These are phyloP conservation scores for Lepidopterella palustris DNA, from an alignment of 495 filamentous ascomycete genomes.

Conservation along the genomic window DNA sequence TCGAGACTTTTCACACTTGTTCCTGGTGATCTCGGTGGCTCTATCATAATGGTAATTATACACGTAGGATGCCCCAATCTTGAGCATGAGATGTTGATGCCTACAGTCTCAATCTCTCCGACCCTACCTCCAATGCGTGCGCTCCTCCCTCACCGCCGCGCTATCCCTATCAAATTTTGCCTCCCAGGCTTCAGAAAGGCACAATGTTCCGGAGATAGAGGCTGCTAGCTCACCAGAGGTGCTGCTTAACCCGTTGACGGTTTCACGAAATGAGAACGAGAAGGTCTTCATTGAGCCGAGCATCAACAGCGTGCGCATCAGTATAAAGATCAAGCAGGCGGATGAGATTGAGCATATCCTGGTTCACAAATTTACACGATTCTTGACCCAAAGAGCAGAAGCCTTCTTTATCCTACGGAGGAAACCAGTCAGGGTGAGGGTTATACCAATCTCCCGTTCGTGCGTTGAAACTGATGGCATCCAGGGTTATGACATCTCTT, in stretches of 20 bases:
- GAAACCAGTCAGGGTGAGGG: conserved; percentile 82
- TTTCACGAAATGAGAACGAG: conserved; percentile 93
- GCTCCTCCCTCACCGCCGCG: conserved; percentile 87
- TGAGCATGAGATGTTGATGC: conserved; percentile 22
- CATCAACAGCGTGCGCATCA: conserved; percentile 90
- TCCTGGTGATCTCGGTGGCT: not conserved
- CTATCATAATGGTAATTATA: conserved; percentile 15
- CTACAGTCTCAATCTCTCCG: conserved; percentile 91
- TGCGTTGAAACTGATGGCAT: conserved; percentile 3
- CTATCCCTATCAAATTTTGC: conserved; percentile 96
- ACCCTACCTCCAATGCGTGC: conserved; percentile 94
- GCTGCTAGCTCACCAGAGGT: conserved; percentile 87
- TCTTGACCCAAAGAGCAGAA: conserved; percentile 91
- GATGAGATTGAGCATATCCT: conserved; percentile 98
- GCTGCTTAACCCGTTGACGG: conserved; percentile 79
- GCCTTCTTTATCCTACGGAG: conserved; percentile 94
- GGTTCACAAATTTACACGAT: conserved; percentile 96
- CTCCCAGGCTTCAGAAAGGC: conserved; percentile 88
- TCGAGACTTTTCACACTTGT: not conserved
- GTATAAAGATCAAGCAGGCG: conserved; percentile 97
- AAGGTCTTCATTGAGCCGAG: conserved; percentile 87
- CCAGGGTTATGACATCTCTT: conserved; percentile 97
- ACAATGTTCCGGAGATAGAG: conserved; percentile 98
- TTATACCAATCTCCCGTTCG: not conserved
- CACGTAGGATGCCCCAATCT: not conserved